Evolutionary conservation across 441 rosid species (phyloP).

Genomic region (Manihot esculenta): DNA sequence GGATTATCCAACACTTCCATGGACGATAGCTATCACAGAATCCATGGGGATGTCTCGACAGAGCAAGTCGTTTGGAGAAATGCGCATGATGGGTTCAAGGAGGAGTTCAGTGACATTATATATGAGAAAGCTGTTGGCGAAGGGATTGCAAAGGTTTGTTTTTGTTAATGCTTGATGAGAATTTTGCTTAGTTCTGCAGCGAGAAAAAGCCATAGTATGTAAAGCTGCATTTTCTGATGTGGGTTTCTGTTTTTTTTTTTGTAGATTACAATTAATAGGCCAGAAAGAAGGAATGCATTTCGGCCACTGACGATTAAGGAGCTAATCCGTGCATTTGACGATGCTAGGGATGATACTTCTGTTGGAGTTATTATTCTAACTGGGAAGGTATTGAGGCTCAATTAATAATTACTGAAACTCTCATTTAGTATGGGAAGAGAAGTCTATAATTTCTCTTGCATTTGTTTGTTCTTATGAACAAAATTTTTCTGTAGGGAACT

Average conservation of each 20-base stretch:
- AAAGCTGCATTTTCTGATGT: conserved; percentile 11
- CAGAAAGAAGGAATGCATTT: conserved; percentile 58
- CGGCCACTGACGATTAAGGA: conserved; percentile 76
- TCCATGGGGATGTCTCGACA: conserved; percentile 67
- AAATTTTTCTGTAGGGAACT: conserved; percentile 62
- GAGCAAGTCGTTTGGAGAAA: conserved; percentile 59
- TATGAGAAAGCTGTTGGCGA: conserved; percentile 83
- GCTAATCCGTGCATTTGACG: conserved; percentile 68
- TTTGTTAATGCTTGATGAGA: neutral
- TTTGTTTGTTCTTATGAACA: neutral
- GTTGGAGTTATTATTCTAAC: conserved; percentile 71
- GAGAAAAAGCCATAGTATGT: neutral
- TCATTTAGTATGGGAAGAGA: no score
- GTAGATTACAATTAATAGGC: conserved; percentile 59
- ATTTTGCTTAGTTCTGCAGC: neutral
- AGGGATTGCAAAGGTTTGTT: conserved; percentile 76
- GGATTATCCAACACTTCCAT: neutral
- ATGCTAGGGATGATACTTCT: conserved; percentile 80
- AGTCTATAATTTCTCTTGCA: neutral
- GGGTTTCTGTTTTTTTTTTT: conserved; percentile 1
- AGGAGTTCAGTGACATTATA: conserved; percentile 60
- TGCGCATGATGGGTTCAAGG: conserved; percentile 38
- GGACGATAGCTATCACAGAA: conserved; percentile 59
- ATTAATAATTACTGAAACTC: no score
- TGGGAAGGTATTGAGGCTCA: no score